These are phyloP conservation scores for Ceratobasidium sp. DNA, from an alignment of 1,284 basidiomycete genomes.

Conservation along the genomic window DNA sequence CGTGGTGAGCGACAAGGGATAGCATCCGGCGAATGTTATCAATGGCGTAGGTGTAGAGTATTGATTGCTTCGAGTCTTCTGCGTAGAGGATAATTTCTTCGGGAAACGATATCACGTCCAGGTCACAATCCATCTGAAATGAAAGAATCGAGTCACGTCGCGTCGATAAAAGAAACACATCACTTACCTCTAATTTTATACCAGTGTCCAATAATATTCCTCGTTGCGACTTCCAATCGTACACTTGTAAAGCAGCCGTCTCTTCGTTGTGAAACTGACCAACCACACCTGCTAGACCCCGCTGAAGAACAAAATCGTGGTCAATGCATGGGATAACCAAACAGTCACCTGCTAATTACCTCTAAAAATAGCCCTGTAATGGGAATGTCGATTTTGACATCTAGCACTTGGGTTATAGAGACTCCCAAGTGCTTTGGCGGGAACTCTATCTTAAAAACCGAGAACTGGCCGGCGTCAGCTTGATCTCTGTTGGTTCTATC, in stretches of 20 bases:
- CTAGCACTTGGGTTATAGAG: conserved; percentile 37
- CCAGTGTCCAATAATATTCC: conserved; percentile 37
- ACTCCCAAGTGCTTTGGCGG: conserved; percentile 16
- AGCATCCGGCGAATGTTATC: conserved; percentile 38
- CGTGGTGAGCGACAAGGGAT: conserved; percentile 22
- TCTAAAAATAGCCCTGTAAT: conserved; percentile 38
- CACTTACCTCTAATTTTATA: conserved; percentile 16
- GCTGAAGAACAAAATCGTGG: not conserved
- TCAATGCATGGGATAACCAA: not conserved
- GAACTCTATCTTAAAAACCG: conserved; percentile 29
- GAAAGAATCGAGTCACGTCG: not conserved
- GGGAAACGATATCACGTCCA: conserved; percentile 37
- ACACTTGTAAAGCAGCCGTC: conserved; percentile 31
- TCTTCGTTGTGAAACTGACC: conserved; percentile 3
- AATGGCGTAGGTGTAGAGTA: conserved; percentile 29
- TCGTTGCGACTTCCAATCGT: conserved; percentile 28
- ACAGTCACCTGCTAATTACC: not conserved
- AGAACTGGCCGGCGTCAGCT: conserved; percentile 4
- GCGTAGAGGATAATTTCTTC: conserved; percentile 38
- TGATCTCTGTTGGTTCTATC: not conserved
- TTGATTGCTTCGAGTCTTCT: conserved; percentile 33
- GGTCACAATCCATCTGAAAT: conserved; percentile 30
- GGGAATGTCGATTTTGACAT: conserved; percentile 28
- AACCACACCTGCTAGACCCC: conserved; percentile 33
- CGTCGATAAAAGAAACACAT: too few relatives aligned